Percentiles rank a stretch among this genome's conserved stretches.
Conservation (phyloP, 169 alveolate species). For the Amoebophrya sp. region DNA sequence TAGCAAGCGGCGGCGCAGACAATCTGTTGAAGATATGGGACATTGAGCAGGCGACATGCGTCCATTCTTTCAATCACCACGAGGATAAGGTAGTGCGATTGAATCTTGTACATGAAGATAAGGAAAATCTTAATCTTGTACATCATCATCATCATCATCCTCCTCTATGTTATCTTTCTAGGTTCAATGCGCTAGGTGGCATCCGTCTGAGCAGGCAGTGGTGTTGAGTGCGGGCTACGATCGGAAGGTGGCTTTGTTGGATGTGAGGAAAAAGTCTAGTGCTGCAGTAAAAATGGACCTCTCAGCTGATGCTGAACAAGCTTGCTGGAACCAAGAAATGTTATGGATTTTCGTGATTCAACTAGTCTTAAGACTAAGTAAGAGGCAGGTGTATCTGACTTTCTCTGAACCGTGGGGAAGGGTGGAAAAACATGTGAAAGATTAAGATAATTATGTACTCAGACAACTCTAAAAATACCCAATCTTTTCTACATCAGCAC, state of each 20-base stretch:
- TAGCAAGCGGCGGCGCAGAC: constrained; percentile 83
- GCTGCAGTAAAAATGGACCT: not conserved
- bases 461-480: no score
- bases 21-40: constrained; percentile 82
- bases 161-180: not conserved
- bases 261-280: not conserved
- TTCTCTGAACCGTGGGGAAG: no score
- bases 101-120: no score
- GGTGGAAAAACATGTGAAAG: no score
- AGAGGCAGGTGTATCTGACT: no score
- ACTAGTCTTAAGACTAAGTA: no score
- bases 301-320: not conserved
- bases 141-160: not conserved
- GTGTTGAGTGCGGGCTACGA: constrained; percentile 44
- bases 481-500: not conserved
- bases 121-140: no score
- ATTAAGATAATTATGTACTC: no score
- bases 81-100: constrained; percentile 53
- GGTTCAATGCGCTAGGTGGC: constrained; percentile 53
- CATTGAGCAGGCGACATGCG: constrained; percentile 68
- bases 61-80: constrained; percentile 72
- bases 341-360: no score
- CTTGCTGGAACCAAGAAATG: not conserved
- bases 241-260: constrained; percentile 18
- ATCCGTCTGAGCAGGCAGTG: constrained; percentile 47